Evolutionary conservation across 495 filamentous ascomycete genomes (phyloP).

Genomic region (Choiromyces venosus): DNA sequence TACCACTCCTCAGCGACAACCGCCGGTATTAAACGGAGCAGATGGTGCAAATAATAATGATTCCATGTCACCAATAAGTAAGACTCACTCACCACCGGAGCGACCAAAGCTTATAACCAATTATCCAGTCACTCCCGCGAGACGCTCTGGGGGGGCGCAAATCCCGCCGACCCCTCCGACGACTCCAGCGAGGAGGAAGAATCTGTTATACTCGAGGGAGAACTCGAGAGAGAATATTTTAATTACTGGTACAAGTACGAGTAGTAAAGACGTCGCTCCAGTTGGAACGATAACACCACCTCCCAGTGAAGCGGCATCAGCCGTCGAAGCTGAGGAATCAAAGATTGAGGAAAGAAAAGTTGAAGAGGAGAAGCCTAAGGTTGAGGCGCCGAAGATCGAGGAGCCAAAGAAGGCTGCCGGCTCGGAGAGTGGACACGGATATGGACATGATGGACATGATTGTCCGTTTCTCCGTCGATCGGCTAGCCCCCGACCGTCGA

Average conservation of each 20-base stretch:
- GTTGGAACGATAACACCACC: conserved; percentile 1
- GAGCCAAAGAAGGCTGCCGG: background rate
- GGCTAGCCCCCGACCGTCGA: conserved; percentile 14
- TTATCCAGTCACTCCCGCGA: conserved; percentile 27
- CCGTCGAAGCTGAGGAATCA: conserved; percentile 12
- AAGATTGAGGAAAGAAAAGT: conserved; percentile 9
- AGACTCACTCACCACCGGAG: background rate
- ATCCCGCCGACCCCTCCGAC: conserved; percentile 30
- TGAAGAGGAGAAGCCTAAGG: background rate
- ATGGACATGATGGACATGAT: conserved; percentile 19
- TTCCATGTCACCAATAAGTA: background rate
- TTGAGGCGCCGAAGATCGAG: background rate
- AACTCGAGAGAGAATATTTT: background rate
- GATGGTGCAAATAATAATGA: background rate
- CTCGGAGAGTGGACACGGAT: background rate
- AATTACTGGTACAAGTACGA: background rate
- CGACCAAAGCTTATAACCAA: conserved; percentile 3
- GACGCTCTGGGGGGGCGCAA: conserved; percentile 14
- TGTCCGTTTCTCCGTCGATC: conserved; percentile 18
- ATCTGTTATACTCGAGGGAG: conserved; percentile 12
- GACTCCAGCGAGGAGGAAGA: conserved; percentile 29
- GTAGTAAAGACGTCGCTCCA: background rate
- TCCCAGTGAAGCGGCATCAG: conserved; percentile 10
- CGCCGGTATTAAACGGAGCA: background rate
- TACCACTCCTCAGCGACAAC: background rate